Evolutionary conservation across 306 rosid genomes (phyloP).

Genomic region (Notholithocarpus densiflorus): DNA sequence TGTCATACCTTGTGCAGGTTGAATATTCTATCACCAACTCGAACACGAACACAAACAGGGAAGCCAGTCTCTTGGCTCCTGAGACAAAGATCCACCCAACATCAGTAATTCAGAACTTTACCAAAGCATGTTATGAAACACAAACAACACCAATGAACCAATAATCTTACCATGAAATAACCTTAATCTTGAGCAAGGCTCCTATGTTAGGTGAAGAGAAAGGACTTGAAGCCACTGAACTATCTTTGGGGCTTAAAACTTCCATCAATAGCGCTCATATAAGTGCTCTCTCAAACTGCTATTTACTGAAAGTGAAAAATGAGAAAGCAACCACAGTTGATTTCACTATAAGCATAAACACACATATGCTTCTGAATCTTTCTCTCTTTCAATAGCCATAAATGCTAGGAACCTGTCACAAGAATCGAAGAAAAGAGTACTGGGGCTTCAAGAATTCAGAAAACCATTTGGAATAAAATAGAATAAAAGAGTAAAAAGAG

Average conservation of each 20-base stretch:
- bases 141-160: not conserved
- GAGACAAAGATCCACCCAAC: conserved; percentile 17
- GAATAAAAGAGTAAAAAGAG: conserved; percentile 33
- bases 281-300: not conserved
- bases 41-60: conserved; percentile 61
- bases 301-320: conserved; percentile 23
- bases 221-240: conserved; percentile 61
- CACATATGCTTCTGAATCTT: conserved; percentile 4
- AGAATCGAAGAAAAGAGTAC: conserved; percentile 20
- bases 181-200: conserved; percentile 81
- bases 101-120: conserved; percentile 8
- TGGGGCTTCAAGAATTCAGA: conserved; percentile 23
- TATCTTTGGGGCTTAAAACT: conserved; percentile 44
- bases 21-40: conserved; percentile 57
- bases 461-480: conserved; percentile 20
- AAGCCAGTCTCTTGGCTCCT: conserved; percentile 94
- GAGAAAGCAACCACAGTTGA: conserved; percentile 8
- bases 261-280: conserved; percentile 50
- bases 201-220: conserved; percentile 74
- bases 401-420: conserved; percentile 23
- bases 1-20: conserved; percentile 66
- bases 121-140: not conserved
- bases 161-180: conserved; percentile 69
- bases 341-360: conserved; percentile 15
- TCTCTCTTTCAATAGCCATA: conserved; percentile 14